Evolutionary conservation across 2,329 filamentous ascomycete species (phyloP).

Genomic region (Trichoderma koningiopsis): DNA sequence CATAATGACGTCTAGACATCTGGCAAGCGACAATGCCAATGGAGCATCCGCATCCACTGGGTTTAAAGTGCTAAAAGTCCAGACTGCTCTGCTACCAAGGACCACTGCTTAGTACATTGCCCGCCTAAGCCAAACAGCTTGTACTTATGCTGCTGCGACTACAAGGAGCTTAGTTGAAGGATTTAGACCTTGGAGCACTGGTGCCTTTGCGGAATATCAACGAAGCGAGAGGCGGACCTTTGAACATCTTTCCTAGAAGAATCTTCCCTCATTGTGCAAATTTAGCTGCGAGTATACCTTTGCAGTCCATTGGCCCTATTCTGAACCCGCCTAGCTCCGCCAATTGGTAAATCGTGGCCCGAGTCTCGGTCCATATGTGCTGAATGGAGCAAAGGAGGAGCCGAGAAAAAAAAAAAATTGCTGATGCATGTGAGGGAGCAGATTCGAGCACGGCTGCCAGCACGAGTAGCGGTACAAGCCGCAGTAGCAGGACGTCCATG

Average conservation of each 20-base stretch:
- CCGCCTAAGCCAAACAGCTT: neutral
- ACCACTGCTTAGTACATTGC: neutral
- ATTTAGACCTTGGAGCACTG: neutral
- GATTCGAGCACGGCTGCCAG: slow-evolving; percentile 4
- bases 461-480: neutral
- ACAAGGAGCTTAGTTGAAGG: neutral
- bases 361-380: slow-evolving; percentile 12
- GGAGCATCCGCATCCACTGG: neutral
- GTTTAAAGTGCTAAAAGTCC: neutral
- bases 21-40: neutral
- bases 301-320: neutral
- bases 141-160: neutral
- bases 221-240: neutral
- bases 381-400: slow-evolving; percentile 22
- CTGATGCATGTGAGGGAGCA: slow-evolving; percentile 19
- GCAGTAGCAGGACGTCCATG: neutral
- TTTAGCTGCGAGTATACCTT: neutral
- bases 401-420: slow-evolving; percentile 15
- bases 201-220: neutral
- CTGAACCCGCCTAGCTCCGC: slow-evolving; percentile 5
- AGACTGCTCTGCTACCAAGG: neutral
- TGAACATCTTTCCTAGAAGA: neutral
- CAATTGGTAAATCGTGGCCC: slow-evolving; percentile 16
- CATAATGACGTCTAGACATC: slow-evolving; percentile 20
- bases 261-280: neutral